A percentile compares a stretch with the other conserved stretches of the same genome.
These are phyloP conservation scores for Termitomyces bulborhizus DNA, from an alignment of 768 basidiomycete species.

Conservation along the genomic window DNA sequence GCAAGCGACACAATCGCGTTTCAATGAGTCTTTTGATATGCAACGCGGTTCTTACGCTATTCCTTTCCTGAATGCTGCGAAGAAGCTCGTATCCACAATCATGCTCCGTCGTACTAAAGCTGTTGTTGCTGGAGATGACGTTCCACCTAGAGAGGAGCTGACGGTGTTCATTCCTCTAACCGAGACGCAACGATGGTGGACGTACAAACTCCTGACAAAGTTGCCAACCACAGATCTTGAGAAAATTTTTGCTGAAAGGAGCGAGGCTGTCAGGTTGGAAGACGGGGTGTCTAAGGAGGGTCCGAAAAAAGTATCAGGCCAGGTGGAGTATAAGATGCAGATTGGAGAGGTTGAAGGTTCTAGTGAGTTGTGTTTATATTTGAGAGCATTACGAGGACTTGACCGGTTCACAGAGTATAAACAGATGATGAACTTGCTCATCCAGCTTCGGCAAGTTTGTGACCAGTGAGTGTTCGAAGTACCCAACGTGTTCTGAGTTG, in stretches of 20 bases:
- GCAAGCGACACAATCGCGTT: slow-evolving; percentile 35
- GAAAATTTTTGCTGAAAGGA: slow-evolving; percentile 36
- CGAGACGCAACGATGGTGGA: slow-evolving; percentile 60
- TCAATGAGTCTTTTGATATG: slow-evolving; percentile 51
- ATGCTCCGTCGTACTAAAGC: slow-evolving; percentile 62
- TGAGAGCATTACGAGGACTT: neutral
- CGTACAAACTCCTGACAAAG: slow-evolving; percentile 45
- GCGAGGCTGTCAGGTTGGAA: slow-evolving; percentile 8
- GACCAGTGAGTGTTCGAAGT: slow-evolving; percentile 43
- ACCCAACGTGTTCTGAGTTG: too few species aligned
- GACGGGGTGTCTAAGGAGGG: slow-evolving; percentile 25
- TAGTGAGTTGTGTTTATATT: slow-evolving; percentile 18
- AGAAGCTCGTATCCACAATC: slow-evolving; percentile 40
- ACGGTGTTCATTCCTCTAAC: slow-evolving; percentile 53
- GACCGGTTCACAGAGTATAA: slow-evolving; percentile 34
- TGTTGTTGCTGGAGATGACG: slow-evolving; percentile 32
- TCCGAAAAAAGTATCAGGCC: neutral
- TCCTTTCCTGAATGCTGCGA: slow-evolving; percentile 40
- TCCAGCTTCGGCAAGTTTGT: slow-evolving; percentile 67
- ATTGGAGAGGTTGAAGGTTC: slow-evolving; percentile 17
- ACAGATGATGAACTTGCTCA: slow-evolving; percentile 59
- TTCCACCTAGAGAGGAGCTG: slow-evolving; percentile 53
- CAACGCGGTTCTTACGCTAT: slow-evolving; percentile 43
- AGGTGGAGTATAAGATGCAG: slow-evolving; percentile 21
- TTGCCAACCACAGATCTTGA: slow-evolving; percentile 43